A percentile compares a stretch with the other conserved stretches of the same genome.
These are phyloP conservation scores for Podila verticillata DNA, from an alignment of 192 early-diverging fungal species.

Conservation along the genomic window DNA sequence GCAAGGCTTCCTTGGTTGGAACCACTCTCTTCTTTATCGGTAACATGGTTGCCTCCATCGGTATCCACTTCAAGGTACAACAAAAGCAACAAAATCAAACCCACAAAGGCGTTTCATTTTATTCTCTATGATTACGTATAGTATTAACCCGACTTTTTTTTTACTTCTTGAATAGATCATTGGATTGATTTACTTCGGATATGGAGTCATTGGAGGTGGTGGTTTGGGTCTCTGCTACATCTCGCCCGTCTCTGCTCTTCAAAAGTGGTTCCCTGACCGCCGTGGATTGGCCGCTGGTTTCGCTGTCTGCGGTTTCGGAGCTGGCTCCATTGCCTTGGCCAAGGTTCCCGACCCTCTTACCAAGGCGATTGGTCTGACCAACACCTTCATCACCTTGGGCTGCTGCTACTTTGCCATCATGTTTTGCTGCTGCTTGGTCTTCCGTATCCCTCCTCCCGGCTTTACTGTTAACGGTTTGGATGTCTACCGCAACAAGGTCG, in stretches of 20 bases:
- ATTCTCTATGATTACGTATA: not conserved
- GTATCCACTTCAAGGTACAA: constrained; percentile 59
- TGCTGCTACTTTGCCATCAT: constrained; percentile 69
- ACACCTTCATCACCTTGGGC: constrained; percentile 73
- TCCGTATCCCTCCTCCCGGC: constrained; percentile 69
- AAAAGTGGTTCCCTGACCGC: constrained; percentile 82
- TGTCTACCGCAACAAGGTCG: constrained; percentile 49
- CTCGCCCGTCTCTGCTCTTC: constrained; percentile 76
- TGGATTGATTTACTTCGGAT: constrained; percentile 74
- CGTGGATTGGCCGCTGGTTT: constrained; percentile 80
- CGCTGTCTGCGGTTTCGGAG: constrained; percentile 83
- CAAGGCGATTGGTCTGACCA: constrained; percentile 63
- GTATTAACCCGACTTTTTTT: not conserved
- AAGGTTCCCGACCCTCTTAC: constrained; percentile 68
- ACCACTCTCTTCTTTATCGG: constrained; percentile 73
- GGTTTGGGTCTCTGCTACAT: constrained; percentile 82
- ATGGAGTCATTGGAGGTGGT: constrained; percentile 75
- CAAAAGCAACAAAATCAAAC: no score
- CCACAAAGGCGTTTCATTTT: not conserved
- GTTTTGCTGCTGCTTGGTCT: constrained; percentile 66
- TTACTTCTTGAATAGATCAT: constrained; percentile 25
- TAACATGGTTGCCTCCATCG: constrained; percentile 72
- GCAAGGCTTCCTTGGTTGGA: constrained; percentile 71
- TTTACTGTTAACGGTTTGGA: constrained; percentile 67
- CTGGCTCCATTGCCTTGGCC: constrained; percentile 74